Conservation (phyloP, 2,329 filamentous ascomycete species). For the Pyrenophora teres region DNA sequence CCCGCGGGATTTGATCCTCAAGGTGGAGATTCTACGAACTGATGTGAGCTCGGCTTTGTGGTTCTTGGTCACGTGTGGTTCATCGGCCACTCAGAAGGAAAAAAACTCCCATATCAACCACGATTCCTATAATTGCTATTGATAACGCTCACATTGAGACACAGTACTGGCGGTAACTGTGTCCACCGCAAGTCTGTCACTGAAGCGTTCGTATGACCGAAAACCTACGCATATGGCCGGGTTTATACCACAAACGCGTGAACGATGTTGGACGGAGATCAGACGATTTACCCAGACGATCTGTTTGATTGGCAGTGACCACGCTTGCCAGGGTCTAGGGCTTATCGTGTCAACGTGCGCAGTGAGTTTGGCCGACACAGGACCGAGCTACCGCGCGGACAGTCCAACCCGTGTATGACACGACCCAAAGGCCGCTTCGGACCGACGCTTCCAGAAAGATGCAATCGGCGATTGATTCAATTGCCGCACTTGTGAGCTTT, state of each 20-base stretch:
- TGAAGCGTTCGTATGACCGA: background rate
- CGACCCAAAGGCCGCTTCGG: background rate
- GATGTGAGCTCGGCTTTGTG: background rate
- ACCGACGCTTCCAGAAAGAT: background rate
- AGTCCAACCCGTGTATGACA: background rate
- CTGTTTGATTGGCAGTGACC: background rate
- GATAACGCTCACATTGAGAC: background rate
- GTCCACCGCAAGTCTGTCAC: background rate
- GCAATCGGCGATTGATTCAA: background rate
- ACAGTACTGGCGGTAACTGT: background rate
- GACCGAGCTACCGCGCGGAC: background rate
- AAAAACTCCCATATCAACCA: background rate
- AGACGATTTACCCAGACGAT: background rate
- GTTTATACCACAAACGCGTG: background rate
- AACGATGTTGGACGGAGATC: background rate
- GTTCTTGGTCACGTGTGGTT: background rate
- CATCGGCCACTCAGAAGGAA: background rate
- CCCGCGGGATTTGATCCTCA: slow-evolving; percentile 10
- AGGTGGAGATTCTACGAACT: background rate
- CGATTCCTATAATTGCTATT: background rate
- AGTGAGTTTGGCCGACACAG: background rate
- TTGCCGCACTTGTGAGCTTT: background rate
- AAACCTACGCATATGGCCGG: background rate
- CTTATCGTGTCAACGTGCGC: background rate
- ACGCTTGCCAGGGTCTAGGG: background rate